These are phyloP conservation scores for Wickerhamiella nectarea DNA, from an alignment of 805 yeast genomes.

Conservation along the genomic window DNA sequence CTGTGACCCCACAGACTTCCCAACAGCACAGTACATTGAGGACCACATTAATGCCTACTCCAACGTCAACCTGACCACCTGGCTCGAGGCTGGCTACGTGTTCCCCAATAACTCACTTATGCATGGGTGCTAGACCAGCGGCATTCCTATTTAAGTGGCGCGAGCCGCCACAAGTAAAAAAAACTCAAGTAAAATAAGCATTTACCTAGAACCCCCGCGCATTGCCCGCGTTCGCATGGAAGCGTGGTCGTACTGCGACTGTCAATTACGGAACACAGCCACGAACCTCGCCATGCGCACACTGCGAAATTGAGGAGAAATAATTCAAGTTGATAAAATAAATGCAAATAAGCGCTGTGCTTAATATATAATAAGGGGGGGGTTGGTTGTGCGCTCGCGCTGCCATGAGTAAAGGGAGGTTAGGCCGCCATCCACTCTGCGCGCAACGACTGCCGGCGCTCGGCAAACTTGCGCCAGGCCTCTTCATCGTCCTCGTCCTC, in stretches of 20 bases:
- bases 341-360: too few species aligned
- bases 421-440: conserved; percentile 17
- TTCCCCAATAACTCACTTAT: conserved; percentile 50
- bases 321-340: conserved; percentile 1
- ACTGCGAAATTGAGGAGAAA: too few species aligned
- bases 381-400: too few species aligned
- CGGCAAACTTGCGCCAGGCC: conserved; percentile 16
- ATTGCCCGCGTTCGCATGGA: too few species aligned
- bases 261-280: too few species aligned
- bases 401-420: too few species aligned
- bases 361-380: too few species aligned
- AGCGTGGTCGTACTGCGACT: too few species aligned
- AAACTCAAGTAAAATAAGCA: too few species aligned
- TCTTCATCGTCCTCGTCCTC: conserved; percentile 19
- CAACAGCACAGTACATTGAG: conserved; percentile 73
- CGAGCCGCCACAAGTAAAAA: too few species aligned
- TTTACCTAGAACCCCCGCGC: too few species aligned
- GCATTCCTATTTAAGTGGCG: background rate
- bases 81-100: conserved; percentile 63
- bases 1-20: conserved; percentile 78
- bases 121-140: conserved; percentile 33
- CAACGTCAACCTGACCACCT: conserved; percentile 55
- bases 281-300: too few species aligned
- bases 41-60: conserved; percentile 55
- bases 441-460: conserved; percentile 16